Evolutionary conservation across 2,329 filamentous ascomycete species (phyloP).

Genomic region (Aschersonia sp.): DNA sequence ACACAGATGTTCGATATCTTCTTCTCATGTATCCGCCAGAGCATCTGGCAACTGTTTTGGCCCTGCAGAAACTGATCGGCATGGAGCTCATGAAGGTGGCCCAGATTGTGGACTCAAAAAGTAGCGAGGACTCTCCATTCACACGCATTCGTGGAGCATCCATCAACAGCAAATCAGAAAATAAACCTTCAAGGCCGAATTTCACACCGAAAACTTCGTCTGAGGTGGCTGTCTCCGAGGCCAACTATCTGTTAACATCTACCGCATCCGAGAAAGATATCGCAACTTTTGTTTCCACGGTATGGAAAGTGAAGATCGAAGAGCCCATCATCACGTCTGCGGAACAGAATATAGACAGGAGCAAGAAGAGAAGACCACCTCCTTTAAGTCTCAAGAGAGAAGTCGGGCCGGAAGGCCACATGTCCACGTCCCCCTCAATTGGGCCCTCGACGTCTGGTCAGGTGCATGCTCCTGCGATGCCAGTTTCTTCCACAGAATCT

Average conservation of each 20-base stretch:
- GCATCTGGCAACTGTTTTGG: slow-evolving; percentile 40
- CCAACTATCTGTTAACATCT: slow-evolving; percentile 42
- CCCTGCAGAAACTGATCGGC: slow-evolving; percentile 43
- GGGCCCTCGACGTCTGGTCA: slow-evolving; percentile 9
- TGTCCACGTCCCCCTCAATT: slow-evolving; percentile 9
- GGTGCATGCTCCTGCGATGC: not conserved
- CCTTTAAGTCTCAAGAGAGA: slow-evolving; percentile 11
- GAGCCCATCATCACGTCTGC: slow-evolving; percentile 19
- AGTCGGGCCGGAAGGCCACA: slow-evolving; percentile 11
- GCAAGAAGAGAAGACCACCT: slow-evolving; percentile 10
- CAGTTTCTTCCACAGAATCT: not conserved
- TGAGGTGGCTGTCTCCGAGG: slow-evolving; percentile 28
- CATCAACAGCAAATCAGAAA: slow-evolving; percentile 11
- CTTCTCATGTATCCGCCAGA: slow-evolving; percentile 44
- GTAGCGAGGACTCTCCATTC: slow-evolving; percentile 20
- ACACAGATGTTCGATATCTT: slow-evolving; percentile 38
- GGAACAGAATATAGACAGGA: slow-evolving; percentile 15
- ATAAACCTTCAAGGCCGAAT: slow-evolving; percentile 8
- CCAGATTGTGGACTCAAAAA: slow-evolving; percentile 34
- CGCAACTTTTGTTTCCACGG: slow-evolving; percentile 34
- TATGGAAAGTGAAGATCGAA: slow-evolving; percentile 27
- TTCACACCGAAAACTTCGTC: slow-evolving; percentile 12
- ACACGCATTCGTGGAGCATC: slow-evolving; percentile 22
- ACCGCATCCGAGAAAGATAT: slow-evolving; percentile 40
- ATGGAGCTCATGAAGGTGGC: slow-evolving; percentile 42